Evolutionary conservation across 371 early-diverging fungal species (phyloP), one percentile per base, ranked within the genome.

Genomic region (Dichotomocladium elegans): DNA sequence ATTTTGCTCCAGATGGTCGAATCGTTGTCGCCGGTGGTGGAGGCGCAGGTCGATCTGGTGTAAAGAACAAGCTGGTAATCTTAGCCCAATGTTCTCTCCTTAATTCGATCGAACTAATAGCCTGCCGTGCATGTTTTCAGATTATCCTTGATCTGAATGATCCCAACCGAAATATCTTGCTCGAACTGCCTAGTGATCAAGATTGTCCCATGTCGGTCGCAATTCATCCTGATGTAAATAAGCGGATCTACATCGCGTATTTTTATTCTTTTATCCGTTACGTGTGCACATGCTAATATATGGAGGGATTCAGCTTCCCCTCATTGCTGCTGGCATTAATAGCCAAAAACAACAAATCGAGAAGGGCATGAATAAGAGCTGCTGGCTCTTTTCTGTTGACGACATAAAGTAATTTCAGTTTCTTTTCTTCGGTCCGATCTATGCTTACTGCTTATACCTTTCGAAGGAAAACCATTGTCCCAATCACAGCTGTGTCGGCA

Each of bases 161-260:
- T 35, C 30, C 37, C 41, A 26, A 11, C 31, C n/a, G 11, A 53
- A 27, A 14, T 47, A 2, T 26, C 49, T 28, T 37, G 48, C 4
- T 19, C 3, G 11, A 28, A 21, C 29, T 64, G 24, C 74, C 73
- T 41, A 71, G 71, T 34, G 73, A 68, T 1, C 84, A 85, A 53
- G 86, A 85, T 52, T 81, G 84, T 5, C 85, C 85, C 9, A 86
- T 82, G 70, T 83, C 85, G 3, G 60, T 88, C 21, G 72, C 79
- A 17, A 63, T 74, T 19, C 84, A 83, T 68, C 86, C 88, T 15
- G 68, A 66, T 58, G 85, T 79, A 47, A 45, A 55, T 41, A 21
- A 15, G 9, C 5, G n/a, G n/a, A n/a, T n/a, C n/a, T n/a, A n/a
- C n/a, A n/a, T n/a, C n/a, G n/a, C n/a, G n/a, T n/a, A n/a, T n/a